A percentile compares a stretch with the other conserved stretches of the same genome.
phyloP scores from a whole-genome alignment of 108 stramenopile species.

The Cyclotella cryptica region DNA sequence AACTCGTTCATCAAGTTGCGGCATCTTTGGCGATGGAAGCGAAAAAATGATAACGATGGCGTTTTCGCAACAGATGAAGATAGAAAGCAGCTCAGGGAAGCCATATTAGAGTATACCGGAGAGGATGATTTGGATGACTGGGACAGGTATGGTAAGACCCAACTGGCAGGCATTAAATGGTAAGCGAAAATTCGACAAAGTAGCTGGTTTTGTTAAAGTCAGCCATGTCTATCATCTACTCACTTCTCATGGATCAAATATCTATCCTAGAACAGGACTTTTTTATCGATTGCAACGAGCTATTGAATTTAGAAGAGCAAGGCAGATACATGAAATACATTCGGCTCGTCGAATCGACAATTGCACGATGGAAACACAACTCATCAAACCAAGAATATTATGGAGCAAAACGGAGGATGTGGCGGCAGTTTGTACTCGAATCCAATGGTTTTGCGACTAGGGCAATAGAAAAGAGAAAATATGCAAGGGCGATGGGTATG shows the following conservation, averaged over 20 bases:
- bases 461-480: slow-evolving; percentile 22
- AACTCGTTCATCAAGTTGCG: too few relatives aligned
- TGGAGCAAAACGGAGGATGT: slow-evolving; percentile 31
- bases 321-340: slow-evolving; percentile 46
- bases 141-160: slow-evolving; percentile 44
- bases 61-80: neutral
- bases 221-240: neutral
- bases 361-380: slow-evolving; percentile 16
- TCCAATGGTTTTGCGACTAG: slow-evolving; percentile 34
- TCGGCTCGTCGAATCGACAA: slow-evolving; percentile 22
- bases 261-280: too few relatives aligned
- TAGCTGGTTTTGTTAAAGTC: neutral
- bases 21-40: too few relatives aligned
- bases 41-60: neutral
- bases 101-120: slow-evolving; percentile 8
- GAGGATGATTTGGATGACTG: slow-evolving; percentile 56
- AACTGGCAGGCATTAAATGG: slow-evolving; percentile 45
- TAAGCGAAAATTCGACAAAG: too few relatives aligned
- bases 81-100: neutral
- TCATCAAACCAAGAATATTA: slow-evolving; percentile 12
- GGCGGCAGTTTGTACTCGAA: slow-evolving; percentile 46
- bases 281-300: slow-evolving; percentile 24
- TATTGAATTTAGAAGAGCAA: slow-evolving; percentile 39
- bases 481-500: slow-evolving; percentile 30
- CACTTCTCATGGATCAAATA: too few relatives aligned